Base-by-base conservation (phyloP, 306 rosid species). In the Pyrus pyrifolia region DNA sequence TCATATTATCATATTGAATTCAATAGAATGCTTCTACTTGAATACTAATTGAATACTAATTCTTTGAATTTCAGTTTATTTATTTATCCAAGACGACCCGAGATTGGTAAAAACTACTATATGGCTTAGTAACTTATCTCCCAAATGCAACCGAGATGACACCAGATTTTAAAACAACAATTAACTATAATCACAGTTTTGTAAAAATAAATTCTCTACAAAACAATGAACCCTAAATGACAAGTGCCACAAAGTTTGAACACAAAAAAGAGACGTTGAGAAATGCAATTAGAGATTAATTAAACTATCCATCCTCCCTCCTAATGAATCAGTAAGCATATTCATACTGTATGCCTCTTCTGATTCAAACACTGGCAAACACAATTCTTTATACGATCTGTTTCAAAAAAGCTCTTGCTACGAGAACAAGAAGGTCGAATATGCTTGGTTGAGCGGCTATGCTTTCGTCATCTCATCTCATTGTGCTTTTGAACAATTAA, bases 401-500 rank as follows among this genome's bases (percentile, higher is more conserved):
- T 76, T 78, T 76, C 49, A 61, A 22, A 70, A 74, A 75, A 77
- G 57, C 90, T 64, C 83, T 59, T 33, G 8, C 40, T 75, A 73
- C 85, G 77, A 84, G 81, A 77, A 75, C 51, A 80, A 62, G 81
- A 66, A 38, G 82, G 70, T 59, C 75, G 45, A 78, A 73, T 79
- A 72, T 77, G 76, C 46, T 80, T 79, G 79, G 81, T 29, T n/a
- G 55, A 78, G 79, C 76, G 74, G 79, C 80, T 75, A 31, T 45
- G 88, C 90, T 77, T 68, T 82, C 91, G 87, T 88, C 96, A 86
- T 76, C 46, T 61, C 69, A 74, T 74, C 79, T 33, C 67, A 55
- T 57, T 57, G 67, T 49, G 45, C 14, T 75, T 68, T 68, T 40
- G 45, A 61, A 45, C 65, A 1, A 71, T 11, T 30, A 55, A 58